Base-by-base conservation (phyloP, 768 basidiomycete species). In the Suillus placidus region DNA sequence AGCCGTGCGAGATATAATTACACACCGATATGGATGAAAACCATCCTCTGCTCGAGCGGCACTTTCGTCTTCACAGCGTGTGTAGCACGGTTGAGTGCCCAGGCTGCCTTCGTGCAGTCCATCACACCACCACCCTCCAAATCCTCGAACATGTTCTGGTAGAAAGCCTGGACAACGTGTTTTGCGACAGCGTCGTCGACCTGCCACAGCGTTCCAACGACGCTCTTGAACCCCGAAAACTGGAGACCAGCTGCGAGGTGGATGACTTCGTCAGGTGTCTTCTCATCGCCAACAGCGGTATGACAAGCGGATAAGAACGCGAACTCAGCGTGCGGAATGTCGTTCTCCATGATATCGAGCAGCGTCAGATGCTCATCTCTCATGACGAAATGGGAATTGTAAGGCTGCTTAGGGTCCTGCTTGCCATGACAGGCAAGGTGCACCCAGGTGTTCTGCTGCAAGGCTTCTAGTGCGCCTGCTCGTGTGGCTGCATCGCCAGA, bases 171-270 rank as follows among this genome's bases (percentile, higher is more conserved):
- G 0, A 56, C 34, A 7, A 63, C 0, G 38, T 52, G 34, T 18
- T 55, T 37, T 20, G 30, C 62, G 10, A 63, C 35, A 35, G 23
- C 10, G 26, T 63, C 62, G 3, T 63, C n/a, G 37, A 38, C 62
- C 13, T 60, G 63, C 71, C 72, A 73, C 64, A 72, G 62, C 43
- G 71, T 72, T n/a, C 65, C 71, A 18, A 72, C 47, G 7, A 70
- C 71, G 32, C 70, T 68, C 40, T 60, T 68, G 52, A 62, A 71
- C 0, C 72, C 72, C 0, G 66, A 66, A 16, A 68, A 60, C 35
- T 72, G 63, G 62, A 73, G 30, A 2, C 49, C 49, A 51, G 49
- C 49, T 4, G 49, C 26, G 7, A 51, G 49, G 3, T 26, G 23
- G 14, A 51, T 51, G 49, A 26, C 49, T 26, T 51, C 26, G 26